These are phyloP conservation scores for Hyphopichia khmerensis DNA, from an alignment of 1,139 yeast species.

Conservation along the genomic window DNA sequence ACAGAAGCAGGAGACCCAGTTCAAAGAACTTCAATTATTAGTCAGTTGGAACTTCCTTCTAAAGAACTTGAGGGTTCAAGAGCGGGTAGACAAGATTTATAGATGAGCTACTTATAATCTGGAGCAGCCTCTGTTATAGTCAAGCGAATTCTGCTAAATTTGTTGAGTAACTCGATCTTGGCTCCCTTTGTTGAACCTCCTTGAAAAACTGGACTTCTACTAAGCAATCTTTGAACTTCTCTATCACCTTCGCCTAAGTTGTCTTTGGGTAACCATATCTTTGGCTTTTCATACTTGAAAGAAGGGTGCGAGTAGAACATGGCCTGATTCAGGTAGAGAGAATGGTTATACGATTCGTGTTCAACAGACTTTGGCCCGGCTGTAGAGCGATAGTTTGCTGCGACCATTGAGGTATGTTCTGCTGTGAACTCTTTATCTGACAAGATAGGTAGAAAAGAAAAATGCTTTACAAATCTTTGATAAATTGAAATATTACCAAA, in stretches of 20 bases:
- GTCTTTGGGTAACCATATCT: slow-evolving; percentile 36
- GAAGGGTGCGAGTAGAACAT: slow-evolving; percentile 33
- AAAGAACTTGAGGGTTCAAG: slow-evolving; percentile 19
- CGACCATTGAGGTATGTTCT: no score
- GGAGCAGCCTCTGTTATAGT: slow-evolving; percentile 36
- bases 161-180: slow-evolving; percentile 14
- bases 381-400: no score
- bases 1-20: slow-evolving; percentile 6
- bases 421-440: slow-evolving; percentile 11
- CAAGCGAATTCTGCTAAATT: slow-evolving; percentile 15
- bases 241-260: slow-evolving; percentile 12
- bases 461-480: slow-evolving; percentile 26
- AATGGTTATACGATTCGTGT: background rate
- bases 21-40: slow-evolving; percentile 9
- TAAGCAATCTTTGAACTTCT: slow-evolving; percentile 7
- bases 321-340: slow-evolving; percentile 16
- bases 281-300: slow-evolving; percentile 33
- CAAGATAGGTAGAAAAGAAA: slow-evolving; percentile 29
- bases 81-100: slow-evolving; percentile 15
- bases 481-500: slow-evolving; percentile 34
- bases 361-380: background rate
- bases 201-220: slow-evolving; percentile 10
- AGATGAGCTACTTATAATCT: slow-evolving; percentile 23
- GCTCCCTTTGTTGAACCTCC: slow-evolving; percentile 33
- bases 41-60: slow-evolving; percentile 23